These are phyloP conservation scores for Alternaria gaisen DNA, from an alignment of 2,329 filamentous ascomycete species.

Conservation along the genomic window DNA sequence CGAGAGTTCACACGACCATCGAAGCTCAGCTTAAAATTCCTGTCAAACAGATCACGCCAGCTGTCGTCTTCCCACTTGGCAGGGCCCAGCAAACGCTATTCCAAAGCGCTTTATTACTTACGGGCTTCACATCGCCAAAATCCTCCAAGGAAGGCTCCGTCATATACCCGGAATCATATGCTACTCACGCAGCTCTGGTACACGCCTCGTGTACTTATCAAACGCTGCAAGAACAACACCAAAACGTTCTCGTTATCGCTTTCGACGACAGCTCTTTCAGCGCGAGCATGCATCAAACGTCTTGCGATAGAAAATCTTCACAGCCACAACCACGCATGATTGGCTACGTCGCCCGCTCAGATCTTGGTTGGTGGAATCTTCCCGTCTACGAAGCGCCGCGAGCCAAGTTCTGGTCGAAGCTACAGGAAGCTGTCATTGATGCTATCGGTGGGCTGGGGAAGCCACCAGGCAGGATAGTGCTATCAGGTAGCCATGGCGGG, in stretches of 20 bases:
- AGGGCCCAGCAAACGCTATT: slow-evolving; percentile 23
- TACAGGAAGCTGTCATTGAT: slow-evolving; percentile 32
- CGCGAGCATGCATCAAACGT: slow-evolving; percentile 25
- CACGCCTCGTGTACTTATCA: neutral
- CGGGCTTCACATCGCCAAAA: slow-evolving; percentile 19
- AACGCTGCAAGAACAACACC: slow-evolving; percentile 3
- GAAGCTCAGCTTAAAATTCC: slow-evolving; percentile 22
- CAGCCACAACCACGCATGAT: slow-evolving; percentile 17
- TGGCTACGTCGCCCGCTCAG: slow-evolving; percentile 15
- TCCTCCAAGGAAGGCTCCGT: slow-evolving; percentile 12
- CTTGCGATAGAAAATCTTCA: slow-evolving; percentile 13
- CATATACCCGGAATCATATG: slow-evolving; percentile 22
- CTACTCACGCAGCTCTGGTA: slow-evolving; percentile 11
- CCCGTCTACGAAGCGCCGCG: slow-evolving; percentile 32
- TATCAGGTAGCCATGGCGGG: slow-evolving; percentile 33
- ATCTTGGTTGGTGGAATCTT: slow-evolving; percentile 40
- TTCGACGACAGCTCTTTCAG: slow-evolving; percentile 41
- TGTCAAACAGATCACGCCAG: slow-evolving; percentile 27
- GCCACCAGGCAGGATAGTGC: slow-evolving; percentile 32
- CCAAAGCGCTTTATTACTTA: slow-evolving; percentile 25
- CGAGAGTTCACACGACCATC: slow-evolving; percentile 23
- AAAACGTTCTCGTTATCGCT: slow-evolving; percentile 34
- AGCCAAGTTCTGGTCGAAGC: slow-evolving; percentile 33
- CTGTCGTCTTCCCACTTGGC: slow-evolving; percentile 24
- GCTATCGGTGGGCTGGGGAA: slow-evolving; percentile 17